phyloP scores from a whole-genome alignment of 179 eudicot species.

The Sideroxylon spinosum region DNA sequence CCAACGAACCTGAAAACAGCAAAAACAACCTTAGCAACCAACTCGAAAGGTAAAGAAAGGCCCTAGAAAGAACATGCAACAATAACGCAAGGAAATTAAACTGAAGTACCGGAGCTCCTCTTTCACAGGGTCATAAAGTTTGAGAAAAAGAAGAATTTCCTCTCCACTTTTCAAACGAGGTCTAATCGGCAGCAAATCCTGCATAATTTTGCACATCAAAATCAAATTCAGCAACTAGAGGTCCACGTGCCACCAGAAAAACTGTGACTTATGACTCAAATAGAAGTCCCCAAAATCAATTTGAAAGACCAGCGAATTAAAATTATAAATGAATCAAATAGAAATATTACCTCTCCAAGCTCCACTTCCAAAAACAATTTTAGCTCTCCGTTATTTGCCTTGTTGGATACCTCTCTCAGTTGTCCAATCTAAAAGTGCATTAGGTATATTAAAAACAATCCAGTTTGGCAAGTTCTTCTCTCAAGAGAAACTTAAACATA shows the following conservation, averaged over 20 bases:
- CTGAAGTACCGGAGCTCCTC: slow-evolving; percentile 75
- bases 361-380: slow-evolving; percentile 82
- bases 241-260: slow-evolving; percentile 1
- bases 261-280: not conserved
- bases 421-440: slow-evolving; percentile 60
- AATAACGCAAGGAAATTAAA: not conserved
- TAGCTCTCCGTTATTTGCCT: slow-evolving; percentile 65
- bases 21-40: not conserved
- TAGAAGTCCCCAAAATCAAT: not conserved
- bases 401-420: slow-evolving; percentile 71
- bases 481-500: no score
- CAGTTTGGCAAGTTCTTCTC: not conserved
- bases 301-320: not conserved
- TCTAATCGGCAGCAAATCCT: slow-evolving; percentile 65
- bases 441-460: not conserved
- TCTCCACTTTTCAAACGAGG: slow-evolving; percentile 71
- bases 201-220: slow-evolving; percentile 16
- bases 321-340: not conserved
- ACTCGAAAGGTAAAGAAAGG: not conserved
- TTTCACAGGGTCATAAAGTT: slow-evolving; percentile 76
- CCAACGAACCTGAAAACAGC: slow-evolving; percentile 63
- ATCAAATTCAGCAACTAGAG: not conserved
- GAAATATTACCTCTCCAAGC: slow-evolving; percentile 49
- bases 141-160: slow-evolving; percentile 84
- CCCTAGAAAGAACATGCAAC: not conserved